phyloP scores from a whole-genome alignment of 1,284 basidiomycete genomes.

The Malassezia psittaci region DNA sequence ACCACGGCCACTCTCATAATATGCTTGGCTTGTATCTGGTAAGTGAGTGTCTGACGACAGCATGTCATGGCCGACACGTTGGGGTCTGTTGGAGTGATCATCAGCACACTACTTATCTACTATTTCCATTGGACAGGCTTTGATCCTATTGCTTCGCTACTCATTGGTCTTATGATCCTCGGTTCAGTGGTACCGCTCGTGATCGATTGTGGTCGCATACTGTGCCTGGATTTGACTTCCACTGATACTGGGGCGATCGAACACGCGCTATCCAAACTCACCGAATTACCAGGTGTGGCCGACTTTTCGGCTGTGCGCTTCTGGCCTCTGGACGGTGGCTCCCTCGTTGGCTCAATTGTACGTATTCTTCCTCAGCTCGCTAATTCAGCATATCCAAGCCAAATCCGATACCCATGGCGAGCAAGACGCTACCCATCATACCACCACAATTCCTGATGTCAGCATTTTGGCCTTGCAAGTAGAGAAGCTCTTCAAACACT shows the following conservation, averaged over 20 bases:
- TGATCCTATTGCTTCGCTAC: constrained; percentile 92
- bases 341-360: constrained; percentile 78
- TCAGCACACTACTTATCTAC: constrained; percentile 89
- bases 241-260: constrained; percentile 60
- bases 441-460: not conserved
- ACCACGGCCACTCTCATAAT: constrained; percentile 65
- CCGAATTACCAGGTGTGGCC: constrained; percentile 59
- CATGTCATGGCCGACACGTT: constrained; percentile 53
- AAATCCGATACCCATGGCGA: constrained; percentile 14
- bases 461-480: constrained; percentile 16
- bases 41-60: constrained; percentile 60
- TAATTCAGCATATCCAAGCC: constrained; percentile 10
- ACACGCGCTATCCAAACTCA: constrained; percentile 65
- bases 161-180: constrained; percentile 89
- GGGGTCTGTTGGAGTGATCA: constrained; percentile 94
- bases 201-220: constrained; percentile 76
- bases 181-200: constrained; percentile 91
- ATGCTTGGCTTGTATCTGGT: constrained; percentile 92
- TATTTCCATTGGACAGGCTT: constrained; percentile 99
- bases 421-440: not conserved
- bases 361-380: not conserved
- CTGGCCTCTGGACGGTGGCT: constrained; percentile 86
- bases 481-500: constrained; percentile 24
- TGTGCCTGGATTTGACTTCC: constrained; percentile 71
- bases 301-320: constrained; percentile 75